A percentile compares a stretch with the other conserved stretches of the same genome.
Conservation (phyloP, 1,139 yeast species). For the Spencermartinsiella ligniputridi region DNA sequence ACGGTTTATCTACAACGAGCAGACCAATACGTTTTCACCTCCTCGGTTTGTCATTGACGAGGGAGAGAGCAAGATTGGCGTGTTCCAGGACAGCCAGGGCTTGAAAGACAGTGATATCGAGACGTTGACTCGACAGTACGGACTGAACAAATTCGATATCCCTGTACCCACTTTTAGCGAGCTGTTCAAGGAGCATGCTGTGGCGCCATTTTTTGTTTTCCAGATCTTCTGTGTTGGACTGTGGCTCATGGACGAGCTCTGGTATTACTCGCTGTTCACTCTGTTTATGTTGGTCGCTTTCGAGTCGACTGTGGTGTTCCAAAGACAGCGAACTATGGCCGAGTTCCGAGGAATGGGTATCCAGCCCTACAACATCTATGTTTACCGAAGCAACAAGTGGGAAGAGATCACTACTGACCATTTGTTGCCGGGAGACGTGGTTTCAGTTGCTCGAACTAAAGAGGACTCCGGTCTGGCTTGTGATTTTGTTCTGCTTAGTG, state of each 20-base stretch:
- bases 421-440: slow-evolving; percentile 87
- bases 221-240: slow-evolving; percentile 93
- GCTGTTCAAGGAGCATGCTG: slow-evolving; percentile 94
- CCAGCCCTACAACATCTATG: slow-evolving; percentile 79
- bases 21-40: slow-evolving; percentile 59
- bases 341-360: slow-evolving; percentile 98
- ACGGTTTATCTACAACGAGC: slow-evolving; percentile 67
- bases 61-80: slow-evolving; percentile 48
- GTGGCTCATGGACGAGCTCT: slow-evolving; percentile 95
- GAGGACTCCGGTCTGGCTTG: slow-evolving; percentile 97
- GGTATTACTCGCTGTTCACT: slow-evolving; percentile 92
- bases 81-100: slow-evolving; percentile 62
- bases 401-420: slow-evolving; percentile 61
- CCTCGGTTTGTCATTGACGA: slow-evolving; percentile 76
- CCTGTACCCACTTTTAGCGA: slow-evolving; percentile 91
- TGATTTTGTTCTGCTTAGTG: slow-evolving; percentile 79
- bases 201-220: slow-evolving; percentile 96
- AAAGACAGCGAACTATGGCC: slow-evolving; percentile 88
- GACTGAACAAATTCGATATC: slow-evolving; percentile 83
- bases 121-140: slow-evolving; percentile 59
- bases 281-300: slow-evolving; percentile 88
- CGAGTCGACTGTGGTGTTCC: slow-evolving; percentile 88
- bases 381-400: slow-evolving; percentile 72
- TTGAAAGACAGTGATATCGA: slow-evolving; percentile 44
- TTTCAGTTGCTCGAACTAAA: slow-evolving; percentile 78